A percentile compares a stretch with the other conserved stretches of the same genome.
Conservation (phyloP, 129 eudicot genomes). For the Oenanthe sinensis region DNA sequence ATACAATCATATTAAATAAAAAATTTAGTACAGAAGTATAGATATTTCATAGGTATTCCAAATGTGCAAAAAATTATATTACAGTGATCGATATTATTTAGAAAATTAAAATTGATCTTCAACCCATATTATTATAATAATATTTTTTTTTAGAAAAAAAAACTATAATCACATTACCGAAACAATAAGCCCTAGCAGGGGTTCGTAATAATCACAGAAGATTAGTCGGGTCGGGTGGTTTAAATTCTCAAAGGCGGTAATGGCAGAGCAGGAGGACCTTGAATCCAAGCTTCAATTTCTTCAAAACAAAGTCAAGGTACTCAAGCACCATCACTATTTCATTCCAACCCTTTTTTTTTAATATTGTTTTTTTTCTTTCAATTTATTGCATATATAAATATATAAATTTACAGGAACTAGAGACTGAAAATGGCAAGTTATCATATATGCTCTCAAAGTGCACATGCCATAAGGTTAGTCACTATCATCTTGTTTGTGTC, state of each 20-base stretch:
- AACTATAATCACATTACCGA: too few relatives aligned
- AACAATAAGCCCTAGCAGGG: too few relatives aligned
- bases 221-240: neutral
- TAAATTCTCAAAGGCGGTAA: neutral
- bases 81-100: too few relatives aligned
- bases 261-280: conserved; percentile 3
- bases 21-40: too few relatives aligned
- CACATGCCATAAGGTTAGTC: conserved; percentile 56
- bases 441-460: conserved; percentile 45
- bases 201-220: too few relatives aligned
- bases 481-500: neutral
- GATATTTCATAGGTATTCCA: too few relatives aligned
- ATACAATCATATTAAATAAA: too few relatives aligned
- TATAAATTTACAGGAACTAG: conserved; percentile 45
- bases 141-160: too few relatives aligned
- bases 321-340: neutral
- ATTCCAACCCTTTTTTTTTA: neutral
- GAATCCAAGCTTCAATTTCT: neutral
- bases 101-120: too few relatives aligned
- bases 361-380: neutral
- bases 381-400: neutral
- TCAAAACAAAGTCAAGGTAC: neutral
- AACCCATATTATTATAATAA: too few relatives aligned
- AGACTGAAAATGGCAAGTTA: conserved; percentile 55
- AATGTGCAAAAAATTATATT: too few relatives aligned